Base-by-base conservation (phyloP, 768 basidiomycete genomes). In the Pluteus cervinus region DNA sequence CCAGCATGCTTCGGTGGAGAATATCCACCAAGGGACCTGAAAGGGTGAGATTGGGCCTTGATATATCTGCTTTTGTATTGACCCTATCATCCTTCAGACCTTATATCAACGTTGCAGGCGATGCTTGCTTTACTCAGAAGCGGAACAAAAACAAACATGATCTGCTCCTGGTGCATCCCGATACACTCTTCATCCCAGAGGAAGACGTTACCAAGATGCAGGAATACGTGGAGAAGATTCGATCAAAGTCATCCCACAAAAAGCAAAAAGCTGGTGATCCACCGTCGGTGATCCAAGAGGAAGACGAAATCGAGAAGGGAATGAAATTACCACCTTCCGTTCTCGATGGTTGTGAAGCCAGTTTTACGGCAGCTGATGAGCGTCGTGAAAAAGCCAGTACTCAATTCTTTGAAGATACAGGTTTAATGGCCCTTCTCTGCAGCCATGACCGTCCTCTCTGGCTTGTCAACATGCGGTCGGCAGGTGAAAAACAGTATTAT, bases 401-500 rank as follows among this genome's bases (percentile, higher is more conserved):
- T 18, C 33, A 49, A 33, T 49, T 53, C 33, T 57, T 54, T 29
- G 44, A 49, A 25, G 60, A 63, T 30, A 65, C 54, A 0, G 62
- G 56, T 0, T 41, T 67, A 4, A 65, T 67, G 63, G 61, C 52
- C 0, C 43, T 67, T 0, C 46, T 66, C 0, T 69, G 66, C 41
- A 39, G 50, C 1, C 64, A 66, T 43, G 60, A 66, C 35, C 44
- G 50, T 3, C 52, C 57, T 0, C 29, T 66, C 0, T 65, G 54
- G 43, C 38, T 67, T 4, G 58, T 52, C 16, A 67, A 69, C 34
- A 63, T 69, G 42, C 52, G 51, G 29, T 43, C 54, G 7, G 44
- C 60, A 14, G 60, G 63, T 5, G 55, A 64, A 44, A 36, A 59
- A 35, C 57, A 65, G 41, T 48, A 60, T 30, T 62, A 59, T 43